These are phyloP conservation scores for Gorgonomyces haynaldii DNA, from an alignment of 192 early-diverging fungal genomes.

Conservation along the genomic window DNA sequence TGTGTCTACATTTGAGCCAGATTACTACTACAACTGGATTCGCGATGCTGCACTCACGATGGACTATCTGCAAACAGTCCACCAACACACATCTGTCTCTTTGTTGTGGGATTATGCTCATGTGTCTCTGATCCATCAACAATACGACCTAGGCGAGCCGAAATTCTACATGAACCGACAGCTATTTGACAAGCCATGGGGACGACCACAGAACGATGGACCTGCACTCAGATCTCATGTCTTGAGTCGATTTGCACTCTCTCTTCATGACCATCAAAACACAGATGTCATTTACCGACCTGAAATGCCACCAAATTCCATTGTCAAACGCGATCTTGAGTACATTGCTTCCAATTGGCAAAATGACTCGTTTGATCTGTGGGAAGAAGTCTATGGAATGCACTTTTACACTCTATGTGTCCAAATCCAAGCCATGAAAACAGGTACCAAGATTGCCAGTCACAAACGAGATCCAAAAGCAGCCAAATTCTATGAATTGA, in stretches of 20 bases:
- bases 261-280: conserved; percentile 7
- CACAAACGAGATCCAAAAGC: conserved; percentile 19
- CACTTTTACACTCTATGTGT: conserved; percentile 63
- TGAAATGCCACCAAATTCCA: conserved; percentile 5
- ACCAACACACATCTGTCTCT: background rate
- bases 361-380: conserved; percentile 46
- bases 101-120: conserved; percentile 25
- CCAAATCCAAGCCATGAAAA: conserved; percentile 43
- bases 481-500: conserved; percentile 18
- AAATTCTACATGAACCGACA: conserved; percentile 52
- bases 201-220: conserved; percentile 63
- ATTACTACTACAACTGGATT: conserved; percentile 72
- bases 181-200: conserved; percentile 37
- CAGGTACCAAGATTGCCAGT: conserved; percentile 41
- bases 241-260: conserved; percentile 7
- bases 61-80: conserved; percentile 22
- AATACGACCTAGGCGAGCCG: conserved; percentile 46
- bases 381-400: conserved; percentile 62
- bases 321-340: conserved; percentile 48
- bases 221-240: conserved; percentile 39
- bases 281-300: conserved; percentile 14
- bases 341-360: conserved; percentile 42
- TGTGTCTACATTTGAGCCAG: conserved; percentile 7
- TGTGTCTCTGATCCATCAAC: conserved; percentile 19
- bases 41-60: conserved; percentile 54